phyloP scores from a whole-genome alignment of 441 rosid genomes.

The Hypseocharis bilobata region DNA sequence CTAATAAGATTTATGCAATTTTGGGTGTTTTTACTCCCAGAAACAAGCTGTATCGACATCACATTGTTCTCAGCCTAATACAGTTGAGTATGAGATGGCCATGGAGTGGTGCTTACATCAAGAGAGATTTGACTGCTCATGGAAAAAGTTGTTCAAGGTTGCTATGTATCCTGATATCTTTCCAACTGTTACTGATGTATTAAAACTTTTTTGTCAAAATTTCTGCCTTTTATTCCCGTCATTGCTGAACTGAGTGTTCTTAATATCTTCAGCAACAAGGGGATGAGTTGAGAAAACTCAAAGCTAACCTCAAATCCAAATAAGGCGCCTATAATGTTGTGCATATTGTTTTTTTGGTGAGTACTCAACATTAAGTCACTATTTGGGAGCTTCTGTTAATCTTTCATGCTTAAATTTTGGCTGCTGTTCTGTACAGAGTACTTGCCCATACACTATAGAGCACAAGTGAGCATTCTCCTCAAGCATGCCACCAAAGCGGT shows the following conservation, averaged over 20 bases:
- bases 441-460: neutral
- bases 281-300: slow-evolving; percentile 32
- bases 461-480: neutral
- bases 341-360: slow-evolving; percentile 14
- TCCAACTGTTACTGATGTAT: neutral
- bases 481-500: neutral
- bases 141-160: slow-evolving; percentile 45
- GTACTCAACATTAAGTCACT: slow-evolving; percentile 19
- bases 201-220: slow-evolving; percentile 5
- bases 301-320: slow-evolving; percentile 39
- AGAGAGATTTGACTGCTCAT: slow-evolving; percentile 33
- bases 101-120: slow-evolving; percentile 61
- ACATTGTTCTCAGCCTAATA: slow-evolving; percentile 81
- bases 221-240: slow-evolving; percentile 13
- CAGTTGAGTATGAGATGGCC: slow-evolving; percentile 74
- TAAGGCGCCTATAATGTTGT: slow-evolving; percentile 16
- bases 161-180: slow-evolving; percentile 2
- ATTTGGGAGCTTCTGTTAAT: slow-evolving; percentile 2
- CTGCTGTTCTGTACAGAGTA: slow-evolving; percentile 4
- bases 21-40: slow-evolving; percentile 28
- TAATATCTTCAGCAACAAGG: slow-evolving; percentile 40
- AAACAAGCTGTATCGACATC: slow-evolving; percentile 70
- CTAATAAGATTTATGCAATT: neutral
- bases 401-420: neutral
- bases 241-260: slow-evolving; percentile 17